Evolutionary conservation across 2,329 filamentous ascomycete species (phyloP), one percentile per base, ranked within the genome.

Genomic region (Colletotrichum abscissum): DNA sequence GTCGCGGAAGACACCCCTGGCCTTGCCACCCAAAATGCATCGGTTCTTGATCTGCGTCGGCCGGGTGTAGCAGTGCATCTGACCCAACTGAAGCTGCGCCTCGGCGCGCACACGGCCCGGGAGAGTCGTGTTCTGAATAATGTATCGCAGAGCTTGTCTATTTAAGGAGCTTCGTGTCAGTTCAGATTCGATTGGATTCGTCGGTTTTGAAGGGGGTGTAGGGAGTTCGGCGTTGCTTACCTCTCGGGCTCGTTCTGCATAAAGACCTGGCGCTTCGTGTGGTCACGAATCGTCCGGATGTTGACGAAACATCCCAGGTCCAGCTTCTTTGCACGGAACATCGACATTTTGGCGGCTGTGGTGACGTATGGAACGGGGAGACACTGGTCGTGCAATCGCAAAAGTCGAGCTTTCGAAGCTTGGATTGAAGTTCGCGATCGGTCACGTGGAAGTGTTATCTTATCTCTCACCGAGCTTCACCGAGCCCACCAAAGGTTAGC

Each of bases 31-130:
- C 82, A 96, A 90, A 66, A 97, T 92, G 86, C 97, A 99, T 77
- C 97, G 88, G 85, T 98, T 98, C 83, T 93, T 92, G 82, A 99
- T 95, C 87, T 98, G 95, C 63, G 96, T 98, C 72, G 94, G 91
- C 74, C 95, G 90, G 46, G 97, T 98, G 85, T 98, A 98, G 87
- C 91, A 92, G 86, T 98, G 95, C 96, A 98, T 98, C 85, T 97
- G 93, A 4, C 93, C 91, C 76, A 99, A 88, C 85, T 98, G 93
- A 69, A 99, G 90, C 86, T 98, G 96, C 55, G 97, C 97, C 82
- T 97, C 94, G 75, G 94, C 95, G 79, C 97, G 94, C 64, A 93
- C 92, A 79, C 95, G 91, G 69, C 92, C 88, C 1, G 95, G 91
- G 3, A 99, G 92, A 1, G 92, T 93, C 38, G 95, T 97, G 84